phyloP scores from a whole-genome alignment of 106 monocot species.

The Dendrobium huoshanense region DNA sequence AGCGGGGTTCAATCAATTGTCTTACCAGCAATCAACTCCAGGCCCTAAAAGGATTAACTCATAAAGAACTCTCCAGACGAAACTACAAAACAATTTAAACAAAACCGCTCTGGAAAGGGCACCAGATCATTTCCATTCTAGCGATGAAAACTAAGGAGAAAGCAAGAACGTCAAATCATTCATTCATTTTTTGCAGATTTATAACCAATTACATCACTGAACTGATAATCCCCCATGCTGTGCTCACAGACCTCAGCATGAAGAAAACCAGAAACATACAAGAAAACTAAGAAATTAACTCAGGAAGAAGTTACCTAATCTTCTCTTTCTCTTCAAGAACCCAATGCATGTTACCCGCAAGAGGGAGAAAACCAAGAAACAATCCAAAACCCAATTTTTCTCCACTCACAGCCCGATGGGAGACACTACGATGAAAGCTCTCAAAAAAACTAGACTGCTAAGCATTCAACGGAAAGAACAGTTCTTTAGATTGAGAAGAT shows the following conservation, averaged over 20 bases:
- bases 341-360: neutral
- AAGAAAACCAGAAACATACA: neutral
- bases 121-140: neutral
- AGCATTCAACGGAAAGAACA: neutral
- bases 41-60: neutral
- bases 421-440: neutral
- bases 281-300: neutral
- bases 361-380: neutral
- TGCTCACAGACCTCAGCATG: neutral
- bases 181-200: neutral
- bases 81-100: neutral
- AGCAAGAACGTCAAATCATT: neutral
- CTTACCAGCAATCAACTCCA: neutral
- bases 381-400: neutral
- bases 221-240: neutral
- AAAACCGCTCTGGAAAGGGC: too few relatives aligned
- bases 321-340: neutral
- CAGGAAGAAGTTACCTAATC: neutral
- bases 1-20: neutral
- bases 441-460: neutral
- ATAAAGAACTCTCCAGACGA: neutral
- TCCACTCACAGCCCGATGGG: neutral
- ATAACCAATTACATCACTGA: neutral
- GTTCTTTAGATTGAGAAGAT: neutral
- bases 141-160: neutral